Percentiles rank a stretch among this genome's conserved stretches.
Conservation (phyloP, 1,139 yeast genomes). For the Yamadazyma atmosphaerica region DNA sequence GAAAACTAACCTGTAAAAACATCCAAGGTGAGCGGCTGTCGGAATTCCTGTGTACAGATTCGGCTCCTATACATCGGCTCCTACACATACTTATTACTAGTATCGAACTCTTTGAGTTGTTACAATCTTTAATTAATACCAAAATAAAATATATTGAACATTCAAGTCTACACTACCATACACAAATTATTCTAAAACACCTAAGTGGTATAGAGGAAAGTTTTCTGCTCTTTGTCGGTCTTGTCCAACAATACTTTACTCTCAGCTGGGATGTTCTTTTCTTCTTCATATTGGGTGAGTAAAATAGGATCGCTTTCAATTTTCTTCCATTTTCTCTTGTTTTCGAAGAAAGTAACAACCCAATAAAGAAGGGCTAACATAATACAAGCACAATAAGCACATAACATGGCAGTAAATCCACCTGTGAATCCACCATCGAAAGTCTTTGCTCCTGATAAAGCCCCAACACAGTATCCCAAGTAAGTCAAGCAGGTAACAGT, state of each 20-base stretch:
- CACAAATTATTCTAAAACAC: not conserved
- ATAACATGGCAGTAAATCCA: slow-evolving; percentile 23
- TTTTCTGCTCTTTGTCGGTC: slow-evolving; percentile 27
- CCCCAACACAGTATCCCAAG: slow-evolving; percentile 27
- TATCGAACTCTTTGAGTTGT: no score
- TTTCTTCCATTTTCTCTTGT: slow-evolving; percentile 17
- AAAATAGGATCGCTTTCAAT: slow-evolving; percentile 11
- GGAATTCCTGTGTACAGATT: no score
- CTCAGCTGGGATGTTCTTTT: slow-evolving; percentile 15
- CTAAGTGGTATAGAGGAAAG: slow-evolving; percentile 24
- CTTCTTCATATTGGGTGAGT: slow-evolving; percentile 11
- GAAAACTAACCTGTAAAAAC: slow-evolving; percentile 3
- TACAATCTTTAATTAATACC: no score
- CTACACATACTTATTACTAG: no score
- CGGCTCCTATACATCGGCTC: no score
- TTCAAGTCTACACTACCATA: not conserved
- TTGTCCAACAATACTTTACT: slow-evolving; percentile 23
- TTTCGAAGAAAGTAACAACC: slow-evolving; percentile 23
- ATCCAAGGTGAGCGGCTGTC: not conserved
- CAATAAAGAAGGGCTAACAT: slow-evolving; percentile 25
- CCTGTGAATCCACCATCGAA: slow-evolving; percentile 24
- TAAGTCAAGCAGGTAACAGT: slow-evolving; percentile 20
- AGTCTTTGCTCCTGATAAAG: slow-evolving; percentile 33
- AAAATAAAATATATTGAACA: not conserved
- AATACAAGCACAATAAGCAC: slow-evolving; percentile 25